Conservation (phyloP, 73 alveolate genomes). For the Halteria grandinella region DNA sequence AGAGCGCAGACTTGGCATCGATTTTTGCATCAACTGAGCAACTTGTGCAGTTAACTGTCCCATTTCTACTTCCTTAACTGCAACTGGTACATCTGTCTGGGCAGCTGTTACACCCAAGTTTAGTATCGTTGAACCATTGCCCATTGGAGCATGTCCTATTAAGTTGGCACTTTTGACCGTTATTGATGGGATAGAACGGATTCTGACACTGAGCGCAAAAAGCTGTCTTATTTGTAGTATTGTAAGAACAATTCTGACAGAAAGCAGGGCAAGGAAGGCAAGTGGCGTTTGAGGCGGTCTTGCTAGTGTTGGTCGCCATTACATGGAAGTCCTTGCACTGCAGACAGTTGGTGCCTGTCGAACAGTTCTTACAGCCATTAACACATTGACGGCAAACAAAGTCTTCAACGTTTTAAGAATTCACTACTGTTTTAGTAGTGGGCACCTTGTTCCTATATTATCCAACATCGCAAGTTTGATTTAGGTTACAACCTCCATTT, state of each 20-base stretch:
- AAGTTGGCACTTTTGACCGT: background rate
- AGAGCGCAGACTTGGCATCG: background rate
- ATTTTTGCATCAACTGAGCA: background rate
- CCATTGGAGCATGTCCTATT: conserved; percentile 39
- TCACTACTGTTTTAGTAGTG: background rate
- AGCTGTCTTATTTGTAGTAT: background rate
- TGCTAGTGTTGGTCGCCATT: no score
- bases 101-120: conserved; percentile 1
- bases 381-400: conserved; percentile 12
- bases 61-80: conserved; percentile 14
- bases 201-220: background rate
- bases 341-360: no score
- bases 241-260: background rate
- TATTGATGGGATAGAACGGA: background rate
- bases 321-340: no score
- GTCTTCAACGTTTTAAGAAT: conserved; percentile 8
- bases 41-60: conserved; percentile 28
- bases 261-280: background rate
- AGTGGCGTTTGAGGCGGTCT: background rate
- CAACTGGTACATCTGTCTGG: conserved; percentile 25
- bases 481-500: conserved; percentile 18
- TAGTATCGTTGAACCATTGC: conserved; percentile 25
- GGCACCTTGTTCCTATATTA: conserved; percentile 13
- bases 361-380: conserved; percentile 27
- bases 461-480: conserved; percentile 4